Evolutionary conservation across 2,329 filamentous ascomycete genomes (phyloP).

Genomic region (Hypoxylon sp.): DNA sequence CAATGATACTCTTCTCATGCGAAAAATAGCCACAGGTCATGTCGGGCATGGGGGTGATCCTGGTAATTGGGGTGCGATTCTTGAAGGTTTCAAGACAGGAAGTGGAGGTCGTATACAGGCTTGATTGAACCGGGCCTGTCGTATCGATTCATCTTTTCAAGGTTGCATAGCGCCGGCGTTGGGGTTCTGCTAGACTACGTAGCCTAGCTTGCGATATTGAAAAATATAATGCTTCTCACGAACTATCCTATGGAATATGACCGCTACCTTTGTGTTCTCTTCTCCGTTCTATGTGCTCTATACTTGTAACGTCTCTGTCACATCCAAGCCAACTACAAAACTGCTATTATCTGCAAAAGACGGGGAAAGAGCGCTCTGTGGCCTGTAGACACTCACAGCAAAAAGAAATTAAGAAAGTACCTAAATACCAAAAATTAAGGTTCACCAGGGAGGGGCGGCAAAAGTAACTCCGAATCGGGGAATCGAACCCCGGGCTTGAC

Average conservation of each 20-base stretch:
- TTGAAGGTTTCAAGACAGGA: constrained; percentile 66
- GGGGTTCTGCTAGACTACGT: constrained; percentile 23
- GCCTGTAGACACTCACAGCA: too few relatives aligned
- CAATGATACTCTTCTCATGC: constrained; percentile 80
- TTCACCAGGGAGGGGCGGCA: neutral
- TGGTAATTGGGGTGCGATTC: constrained; percentile 63
- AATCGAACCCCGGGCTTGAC: constrained; percentile 51
- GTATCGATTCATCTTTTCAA: constrained; percentile 19
- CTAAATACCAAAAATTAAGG: too few relatives aligned
- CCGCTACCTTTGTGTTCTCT: neutral
- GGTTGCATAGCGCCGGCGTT: constrained; percentile 53
- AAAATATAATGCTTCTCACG: neutral
- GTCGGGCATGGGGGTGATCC: constrained; percentile 62
- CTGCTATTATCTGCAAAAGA: too few relatives aligned
- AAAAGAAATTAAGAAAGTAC: neutral
- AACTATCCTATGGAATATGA: neutral
- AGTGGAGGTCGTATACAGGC: constrained; percentile 51
- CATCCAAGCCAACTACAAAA: too few relatives aligned
- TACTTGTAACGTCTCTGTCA: too few relatives aligned
- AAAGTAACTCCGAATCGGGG: constrained; percentile 47
- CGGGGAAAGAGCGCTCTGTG: too few relatives aligned
- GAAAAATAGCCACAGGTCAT: constrained; percentile 76
- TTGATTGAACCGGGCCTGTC: constrained; percentile 5
- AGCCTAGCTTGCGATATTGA: neutral
- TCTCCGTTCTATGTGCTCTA: neutral